phyloP scores from a whole-genome alignment of 1,139 yeast genomes.

The Scheffersomyces lignicola region DNA sequence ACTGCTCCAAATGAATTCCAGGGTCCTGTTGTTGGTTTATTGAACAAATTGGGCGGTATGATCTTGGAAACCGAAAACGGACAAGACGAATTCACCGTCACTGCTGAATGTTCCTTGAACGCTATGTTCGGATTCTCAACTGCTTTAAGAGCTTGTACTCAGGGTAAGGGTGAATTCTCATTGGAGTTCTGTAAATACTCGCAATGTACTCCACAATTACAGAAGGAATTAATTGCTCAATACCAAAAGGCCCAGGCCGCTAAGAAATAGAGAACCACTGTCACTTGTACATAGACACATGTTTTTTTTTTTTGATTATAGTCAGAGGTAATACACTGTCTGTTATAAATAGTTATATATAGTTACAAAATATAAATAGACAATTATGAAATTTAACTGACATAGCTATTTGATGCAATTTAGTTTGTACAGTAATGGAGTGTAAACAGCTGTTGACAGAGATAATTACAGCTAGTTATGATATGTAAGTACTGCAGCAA shows the following conservation, averaged over 20 bases:
- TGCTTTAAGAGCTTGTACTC: constrained; percentile 91
- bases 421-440: background rate
- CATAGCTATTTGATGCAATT: background rate
- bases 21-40: constrained; percentile 85
- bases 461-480: background rate
- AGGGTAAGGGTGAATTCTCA: constrained; percentile 98
- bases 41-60: constrained; percentile 90
- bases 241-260: constrained; percentile 46
- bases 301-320: constrained; percentile 4
- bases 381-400: too few relatives aligned
- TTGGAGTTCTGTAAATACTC: constrained; percentile 92
- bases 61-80: constrained; percentile 93
- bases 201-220: constrained; percentile 89
- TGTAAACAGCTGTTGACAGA: background rate
- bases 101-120: constrained; percentile 93
- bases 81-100: constrained; percentile 89
- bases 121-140: constrained; percentile 97
- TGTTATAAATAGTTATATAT: too few relatives aligned
- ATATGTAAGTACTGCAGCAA: too few relatives aligned
- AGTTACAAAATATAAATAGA: too few relatives aligned
- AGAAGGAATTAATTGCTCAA: constrained; percentile 85
- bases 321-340: too few relatives aligned
- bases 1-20: constrained; percentile 97
- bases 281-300: constrained; percentile 7
- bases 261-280: constrained; percentile 18